These are phyloP conservation scores for Suillus subaureus DNA, from an alignment of 768 basidiomycete genomes.

Conservation along the genomic window DNA sequence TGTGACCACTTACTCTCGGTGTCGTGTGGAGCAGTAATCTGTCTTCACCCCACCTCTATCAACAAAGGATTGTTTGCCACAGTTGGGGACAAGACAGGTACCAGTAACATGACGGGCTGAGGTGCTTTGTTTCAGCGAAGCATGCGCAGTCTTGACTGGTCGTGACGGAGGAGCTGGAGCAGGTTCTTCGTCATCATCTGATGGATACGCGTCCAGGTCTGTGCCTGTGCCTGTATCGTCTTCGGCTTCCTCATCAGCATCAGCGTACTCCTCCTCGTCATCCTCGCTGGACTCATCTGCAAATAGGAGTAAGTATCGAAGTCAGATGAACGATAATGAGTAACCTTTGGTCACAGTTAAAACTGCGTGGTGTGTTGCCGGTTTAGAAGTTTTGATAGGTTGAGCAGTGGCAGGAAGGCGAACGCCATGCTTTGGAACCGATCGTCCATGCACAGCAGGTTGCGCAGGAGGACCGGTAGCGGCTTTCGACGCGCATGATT, in stretches of 20 bases:
- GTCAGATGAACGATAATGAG: constrained; percentile 10
- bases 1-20: constrained; percentile 58
- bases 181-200: constrained; percentile 30
- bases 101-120: constrained; percentile 27
- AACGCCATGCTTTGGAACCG: constrained; percentile 21
- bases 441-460: constrained; percentile 15
- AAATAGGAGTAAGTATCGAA: constrained; percentile 14
- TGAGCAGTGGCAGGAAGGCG: constrained; percentile 12
- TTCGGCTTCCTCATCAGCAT: constrained; percentile 27
- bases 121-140: constrained; percentile 16
- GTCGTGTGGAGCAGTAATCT: constrained; percentile 60
- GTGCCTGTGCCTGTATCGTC: constrained; percentile 23
- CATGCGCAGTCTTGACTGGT: constrained; percentile 10
- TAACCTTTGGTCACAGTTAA: constrained; percentile 22
- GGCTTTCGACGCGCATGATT: constrained; percentile 60
- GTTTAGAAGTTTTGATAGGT: constrained; percentile 18
- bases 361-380: constrained; percentile 15
- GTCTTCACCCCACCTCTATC: constrained; percentile 52
- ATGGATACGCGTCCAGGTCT: constrained; percentile 35
- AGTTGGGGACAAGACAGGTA: constrained; percentile 57
- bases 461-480: constrained; percentile 26
- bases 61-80: constrained; percentile 57
- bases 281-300: constrained; percentile 26
- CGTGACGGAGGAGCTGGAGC: constrained; percentile 15
- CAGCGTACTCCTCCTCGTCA: constrained; percentile 19